Evolutionary conservation across 2,329 filamentous ascomycete genomes (phyloP), one percentile per base, ranked within the genome.

Genomic region (Cordyceps sp.): DNA sequence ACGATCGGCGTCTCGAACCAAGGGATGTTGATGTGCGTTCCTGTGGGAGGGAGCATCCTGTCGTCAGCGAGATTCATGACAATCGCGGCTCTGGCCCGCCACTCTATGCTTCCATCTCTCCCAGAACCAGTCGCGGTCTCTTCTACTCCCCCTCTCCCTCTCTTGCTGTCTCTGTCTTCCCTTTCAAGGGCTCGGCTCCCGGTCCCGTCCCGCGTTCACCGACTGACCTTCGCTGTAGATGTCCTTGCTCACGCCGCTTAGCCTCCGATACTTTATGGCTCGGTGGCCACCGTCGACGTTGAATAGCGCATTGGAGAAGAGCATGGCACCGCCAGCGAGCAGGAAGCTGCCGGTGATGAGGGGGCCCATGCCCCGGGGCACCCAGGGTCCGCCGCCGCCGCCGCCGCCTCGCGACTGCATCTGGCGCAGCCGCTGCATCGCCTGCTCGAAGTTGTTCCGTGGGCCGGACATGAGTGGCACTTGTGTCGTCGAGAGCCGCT

Each of bases 1-100:
- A 86, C 78, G 56, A 98, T 75, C 32, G 90, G 85, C 5, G 86
- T 93, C 62, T 98, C 90, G 59, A 98, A 79, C 90, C 90, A 98
- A 31, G 90, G 90, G 42, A 98, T 76, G 45, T 78, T 75, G 52
- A 98, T 65, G 59, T 98, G 90, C 35, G 90, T 98, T 63, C 83
- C 81, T 88, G 38, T n/a, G n/a, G 25, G 21, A 23, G 21, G 7
- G 7, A 23, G 21, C 12, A 23, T 7, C 12, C 21, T 12, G 21
- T 23, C 21, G 12, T 23, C 21, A 23, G 21, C 12, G 12, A 23
- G 12, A 23, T 23, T 7, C 21, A 7, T 23, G n/a, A n/a, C n/a
- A n/a, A n/a, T n/a, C n/a, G n/a, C n/a, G n/a, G n/a, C n/a, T n/a
- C n/a, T n/a, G n/a, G n/a, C n/a, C n/a, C n/a, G n/a, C n/a, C n/a